These are phyloP conservation scores for Neofusicoccum sp. DNA, from an alignment of 2,329 filamentous ascomycete genomes.

Conservation along the genomic window DNA sequence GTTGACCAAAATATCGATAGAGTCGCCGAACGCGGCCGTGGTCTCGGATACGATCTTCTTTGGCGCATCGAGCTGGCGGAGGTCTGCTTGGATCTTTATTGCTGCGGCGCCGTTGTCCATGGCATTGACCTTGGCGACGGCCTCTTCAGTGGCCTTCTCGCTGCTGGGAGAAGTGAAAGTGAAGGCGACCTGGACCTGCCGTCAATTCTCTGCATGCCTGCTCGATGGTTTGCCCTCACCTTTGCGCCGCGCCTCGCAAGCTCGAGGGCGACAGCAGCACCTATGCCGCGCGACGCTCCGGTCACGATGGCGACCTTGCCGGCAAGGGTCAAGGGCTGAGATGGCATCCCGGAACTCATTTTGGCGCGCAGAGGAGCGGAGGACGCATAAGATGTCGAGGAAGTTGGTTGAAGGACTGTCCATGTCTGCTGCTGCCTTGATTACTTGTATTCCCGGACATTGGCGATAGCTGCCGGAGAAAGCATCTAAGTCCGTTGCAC, in stretches of 20 bases:
- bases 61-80: slow-evolving; percentile 37
- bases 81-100: slow-evolving; percentile 45
- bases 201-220: background rate
- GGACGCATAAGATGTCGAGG: too few species aligned
- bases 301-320: slow-evolving; percentile 52
- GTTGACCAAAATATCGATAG: slow-evolving; percentile 49
- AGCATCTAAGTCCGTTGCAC: background rate
- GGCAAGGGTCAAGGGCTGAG: slow-evolving; percentile 25
- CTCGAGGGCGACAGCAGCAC: slow-evolving; percentile 51
- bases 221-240: slow-evolving; percentile 24
- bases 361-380: background rate
- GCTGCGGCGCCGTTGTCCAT: slow-evolving; percentile 40
- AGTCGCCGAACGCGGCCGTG: slow-evolving; percentile 39
- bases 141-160: slow-evolving; percentile 33
- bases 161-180: slow-evolving; percentile 47
- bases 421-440: too few species aligned
- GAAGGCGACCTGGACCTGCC: slow-evolving; percentile 41
- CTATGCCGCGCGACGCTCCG: slow-evolving; percentile 55
- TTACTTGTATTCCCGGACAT: too few species aligned
- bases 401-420: too few species aligned
- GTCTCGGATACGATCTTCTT: slow-evolving; percentile 42
- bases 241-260: slow-evolving; percentile 52
- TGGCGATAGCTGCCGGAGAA: background rate
- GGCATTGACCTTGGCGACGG: slow-evolving; percentile 39
- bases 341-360: background rate